These are phyloP conservation scores for Pythium insidiosum DNA, from an alignment of 352 stramenopile genomes.

Conservation along the genomic window DNA sequence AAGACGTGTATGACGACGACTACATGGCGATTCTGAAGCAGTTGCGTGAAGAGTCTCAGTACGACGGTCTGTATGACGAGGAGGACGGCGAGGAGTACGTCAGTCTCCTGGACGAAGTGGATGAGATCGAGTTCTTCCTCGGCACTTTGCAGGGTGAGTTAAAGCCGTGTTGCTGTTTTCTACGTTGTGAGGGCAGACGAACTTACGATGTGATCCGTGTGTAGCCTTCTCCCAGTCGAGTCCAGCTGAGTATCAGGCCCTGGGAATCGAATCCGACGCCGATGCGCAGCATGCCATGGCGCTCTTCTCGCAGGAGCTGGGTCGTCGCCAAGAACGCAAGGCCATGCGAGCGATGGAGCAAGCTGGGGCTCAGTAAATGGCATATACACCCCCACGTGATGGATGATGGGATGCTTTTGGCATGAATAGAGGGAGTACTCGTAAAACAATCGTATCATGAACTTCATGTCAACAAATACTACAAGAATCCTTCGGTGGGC, in stretches of 20 bases:
- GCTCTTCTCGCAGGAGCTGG: conserved; percentile 47
- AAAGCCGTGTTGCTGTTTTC: neutral
- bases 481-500: no score
- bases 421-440: no score
- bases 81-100: conserved; percentile 93
- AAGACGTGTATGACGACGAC: conserved; percentile 92
- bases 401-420: no score
- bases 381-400: no score
- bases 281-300: conserved; percentile 49
- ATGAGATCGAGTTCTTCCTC: conserved; percentile 90
- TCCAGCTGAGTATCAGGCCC: conserved; percentile 40
- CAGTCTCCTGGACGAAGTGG: conserved; percentile 89
- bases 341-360: conserved; percentile 8
- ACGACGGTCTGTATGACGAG: conserved; percentile 61
- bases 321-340: conserved; percentile 36
- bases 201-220: neutral
- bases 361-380: no score
- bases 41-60: conserved; percentile 82
- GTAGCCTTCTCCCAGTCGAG: conserved; percentile 44
- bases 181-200: neutral
- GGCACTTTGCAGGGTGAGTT: conserved; percentile 66
- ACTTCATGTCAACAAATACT: no score
- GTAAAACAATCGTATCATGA: no score
- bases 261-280: conserved; percentile 48
- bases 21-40: conserved; percentile 93